These are phyloP conservation scores for Corylus americana DNA, from an alignment of 306 rosid species.

Conservation along the genomic window DNA sequence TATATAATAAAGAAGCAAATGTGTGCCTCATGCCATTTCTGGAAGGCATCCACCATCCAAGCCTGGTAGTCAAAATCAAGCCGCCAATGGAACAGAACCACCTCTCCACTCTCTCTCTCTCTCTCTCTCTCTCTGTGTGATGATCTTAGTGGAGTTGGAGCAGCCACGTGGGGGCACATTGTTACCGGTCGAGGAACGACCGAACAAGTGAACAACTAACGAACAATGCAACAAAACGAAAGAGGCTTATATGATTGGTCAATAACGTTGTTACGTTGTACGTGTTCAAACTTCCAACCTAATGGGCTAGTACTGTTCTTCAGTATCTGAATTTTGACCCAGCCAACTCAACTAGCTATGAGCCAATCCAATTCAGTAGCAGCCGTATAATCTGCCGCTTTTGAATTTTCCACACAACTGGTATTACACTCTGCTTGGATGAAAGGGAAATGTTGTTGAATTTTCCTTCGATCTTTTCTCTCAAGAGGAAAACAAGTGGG, in stretches of 20 bases:
- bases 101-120: not conserved
- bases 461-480: not conserved
- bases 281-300: conserved; percentile 2
- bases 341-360: not conserved
- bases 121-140: not conserved
- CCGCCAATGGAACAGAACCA: not conserved
- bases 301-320: not conserved
- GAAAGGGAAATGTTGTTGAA: not conserved
- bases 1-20: no score
- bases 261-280: not conserved
- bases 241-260: not conserved
- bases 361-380: not conserved
- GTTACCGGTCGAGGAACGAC: not conserved
- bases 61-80: conserved; percentile 6
- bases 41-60: not conserved
- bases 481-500: not conserved
- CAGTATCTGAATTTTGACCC: conserved; percentile 18
- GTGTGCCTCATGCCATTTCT: not conserved
- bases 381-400: not conserved
- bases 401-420: not conserved
- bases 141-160: not conserved
- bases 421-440: not conserved
- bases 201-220: not conserved
- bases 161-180: not conserved
- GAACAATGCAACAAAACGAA: not conserved